These are phyloP conservation scores for Coemansia sp. DNA, from an alignment of 192 early-diverging fungal genomes.

Conservation along the genomic window DNA sequence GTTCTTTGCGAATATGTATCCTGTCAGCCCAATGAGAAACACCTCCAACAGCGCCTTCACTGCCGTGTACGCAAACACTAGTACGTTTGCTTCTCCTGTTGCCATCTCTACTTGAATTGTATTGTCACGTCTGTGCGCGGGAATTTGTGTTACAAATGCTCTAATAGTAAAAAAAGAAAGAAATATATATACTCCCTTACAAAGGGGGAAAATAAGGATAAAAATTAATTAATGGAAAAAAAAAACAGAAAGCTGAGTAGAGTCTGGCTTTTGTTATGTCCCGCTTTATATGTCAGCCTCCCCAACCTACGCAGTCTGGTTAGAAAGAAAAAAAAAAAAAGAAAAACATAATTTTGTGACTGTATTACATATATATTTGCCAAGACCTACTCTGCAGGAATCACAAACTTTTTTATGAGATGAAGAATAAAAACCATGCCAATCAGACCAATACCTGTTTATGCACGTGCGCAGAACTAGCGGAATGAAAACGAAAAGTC, in stretches of 20 bases:
- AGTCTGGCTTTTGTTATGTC: not conserved
- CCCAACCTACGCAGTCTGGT: too few species aligned
- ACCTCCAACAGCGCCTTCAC: slow-evolving; percentile 54
- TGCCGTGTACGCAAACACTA: slow-evolving; percentile 47
- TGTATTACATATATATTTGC: too few species aligned
- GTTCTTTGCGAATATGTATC: slow-evolving; percentile 52
- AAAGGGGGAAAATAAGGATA: slow-evolving; percentile 7
- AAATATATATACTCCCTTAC: not conserved
- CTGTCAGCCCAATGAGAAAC: slow-evolving; percentile 50
- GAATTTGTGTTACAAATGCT: not conserved
- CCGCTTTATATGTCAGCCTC: not conserved
- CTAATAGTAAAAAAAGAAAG: not conserved
- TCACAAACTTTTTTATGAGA: too few species aligned
- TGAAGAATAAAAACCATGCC: too few species aligned
- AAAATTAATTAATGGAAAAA: slow-evolving; percentile 5
- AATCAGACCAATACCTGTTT: too few species aligned
- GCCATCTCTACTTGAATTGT: not conserved
- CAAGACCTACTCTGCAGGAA: too few species aligned
- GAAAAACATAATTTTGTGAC: too few species aligned
- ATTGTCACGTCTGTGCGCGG: too few species aligned
- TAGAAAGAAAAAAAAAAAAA: too few species aligned
- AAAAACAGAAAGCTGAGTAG: not conserved
- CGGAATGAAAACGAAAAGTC: too few species aligned
- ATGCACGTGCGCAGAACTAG: too few species aligned
- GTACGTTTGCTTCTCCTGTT: slow-evolving; percentile 20